Evolutionary conservation across 164 flowering plant genomes (phyloP).

Genomic region (Piper longum): DNA sequence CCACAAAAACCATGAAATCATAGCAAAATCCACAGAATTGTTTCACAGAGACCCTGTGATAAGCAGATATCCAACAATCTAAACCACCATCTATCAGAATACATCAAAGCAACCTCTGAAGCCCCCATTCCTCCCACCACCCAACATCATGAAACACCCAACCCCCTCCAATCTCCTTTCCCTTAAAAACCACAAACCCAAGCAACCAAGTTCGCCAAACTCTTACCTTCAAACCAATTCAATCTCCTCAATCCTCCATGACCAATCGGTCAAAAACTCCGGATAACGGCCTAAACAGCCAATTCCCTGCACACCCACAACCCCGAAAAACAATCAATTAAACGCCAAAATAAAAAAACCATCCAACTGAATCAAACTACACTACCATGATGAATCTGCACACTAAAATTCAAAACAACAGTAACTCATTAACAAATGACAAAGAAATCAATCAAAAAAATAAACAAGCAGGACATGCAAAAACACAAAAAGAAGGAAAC

Average conservation of each 20-base stretch:
- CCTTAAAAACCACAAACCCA: too few species aligned
- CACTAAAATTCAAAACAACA: too few species aligned
- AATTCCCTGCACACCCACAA: neutral
- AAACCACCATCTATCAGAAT: neutral
- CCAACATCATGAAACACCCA: neutral
- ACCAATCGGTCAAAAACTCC: neutral
- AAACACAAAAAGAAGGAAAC: too few species aligned
- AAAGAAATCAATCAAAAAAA: neutral
- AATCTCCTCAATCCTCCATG: neutral
- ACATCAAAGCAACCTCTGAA: constrained; percentile 1
- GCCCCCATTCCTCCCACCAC: neutral
- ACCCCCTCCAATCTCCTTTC: neutral
- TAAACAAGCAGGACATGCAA: too few species aligned
- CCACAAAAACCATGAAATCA: neutral
- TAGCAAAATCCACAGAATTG: neutral
- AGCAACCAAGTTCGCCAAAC: neutral
- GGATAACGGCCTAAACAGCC: neutral
- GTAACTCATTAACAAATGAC: neutral
- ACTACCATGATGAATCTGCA: neutral
- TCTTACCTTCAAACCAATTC: neutral
- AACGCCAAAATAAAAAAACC: neutral
- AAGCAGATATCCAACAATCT: neutral
- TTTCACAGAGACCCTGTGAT: neutral
- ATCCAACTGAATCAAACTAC: too few species aligned
- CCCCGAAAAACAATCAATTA: neutral